phyloP scores from a whole-genome alignment of 805 yeast species.

The Candida palmyrensis region DNA sequence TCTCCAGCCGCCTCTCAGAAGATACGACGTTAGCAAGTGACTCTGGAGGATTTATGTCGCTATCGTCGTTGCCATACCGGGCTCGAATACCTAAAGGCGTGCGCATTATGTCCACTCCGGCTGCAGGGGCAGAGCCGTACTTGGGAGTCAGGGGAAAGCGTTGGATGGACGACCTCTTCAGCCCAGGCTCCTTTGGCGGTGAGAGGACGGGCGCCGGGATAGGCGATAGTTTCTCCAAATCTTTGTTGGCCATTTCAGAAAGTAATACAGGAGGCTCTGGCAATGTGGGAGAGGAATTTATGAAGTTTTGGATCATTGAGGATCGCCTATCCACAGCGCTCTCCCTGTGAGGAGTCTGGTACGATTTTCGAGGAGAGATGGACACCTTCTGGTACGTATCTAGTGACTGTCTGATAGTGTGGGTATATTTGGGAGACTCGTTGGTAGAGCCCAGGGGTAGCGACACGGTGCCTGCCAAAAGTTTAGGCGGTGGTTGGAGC shows the following conservation, averaged over 20 bases:
- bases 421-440: constrained; percentile 12
- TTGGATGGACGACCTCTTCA: constrained; percentile 17
- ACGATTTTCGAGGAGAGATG: constrained; percentile 26
- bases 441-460: too few relatives aligned
- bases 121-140: constrained; percentile 27
- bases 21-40: constrained; percentile 2
- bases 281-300: constrained; percentile 38
- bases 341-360: constrained; percentile 13
- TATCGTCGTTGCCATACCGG: constrained; percentile 21
- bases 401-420: constrained; percentile 26
- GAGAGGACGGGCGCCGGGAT: constrained; percentile 9
- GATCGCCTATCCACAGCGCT: constrained; percentile 17
- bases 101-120: constrained; percentile 16
- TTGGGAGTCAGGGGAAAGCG: constrained; percentile 46
- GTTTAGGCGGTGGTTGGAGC: constrained; percentile 16
- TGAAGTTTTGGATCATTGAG: constrained; percentile 28
- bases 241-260: constrained; percentile 26
- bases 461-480: constrained; percentile 6
- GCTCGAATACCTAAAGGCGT: constrained; percentile 21
- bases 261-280: constrained; percentile 39
- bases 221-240: constrained; percentile 15
- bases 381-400: constrained; percentile 26
- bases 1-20: constrained; percentile 6
- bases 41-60: constrained; percentile 25
- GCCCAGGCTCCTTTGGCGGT: constrained; percentile 1